These are phyloP conservation scores for Diaporthe ilicicola DNA, from an alignment of 2,329 filamentous ascomycete genomes.

Conservation along the genomic window DNA sequence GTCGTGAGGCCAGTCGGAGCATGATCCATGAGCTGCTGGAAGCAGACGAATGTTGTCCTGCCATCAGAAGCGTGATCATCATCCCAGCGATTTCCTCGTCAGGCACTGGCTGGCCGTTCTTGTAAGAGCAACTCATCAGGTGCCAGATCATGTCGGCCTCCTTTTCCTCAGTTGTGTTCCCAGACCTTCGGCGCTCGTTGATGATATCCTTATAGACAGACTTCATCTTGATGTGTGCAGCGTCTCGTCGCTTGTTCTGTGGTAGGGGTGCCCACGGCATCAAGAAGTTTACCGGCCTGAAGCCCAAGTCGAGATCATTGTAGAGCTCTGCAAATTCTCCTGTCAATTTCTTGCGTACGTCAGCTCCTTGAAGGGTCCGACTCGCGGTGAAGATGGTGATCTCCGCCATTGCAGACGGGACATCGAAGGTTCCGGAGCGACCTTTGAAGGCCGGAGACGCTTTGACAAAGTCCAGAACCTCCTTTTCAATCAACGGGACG, in stretches of 20 bases:
- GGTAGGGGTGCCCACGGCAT: slow-evolving; percentile 88
- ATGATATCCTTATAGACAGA: slow-evolving; percentile 87
- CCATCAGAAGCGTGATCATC: slow-evolving; percentile 95
- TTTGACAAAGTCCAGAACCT: slow-evolving; percentile 79
- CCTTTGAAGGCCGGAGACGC: slow-evolving; percentile 72
- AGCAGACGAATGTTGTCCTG: slow-evolving; percentile 88
- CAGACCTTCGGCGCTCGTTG: slow-evolving; percentile 68
- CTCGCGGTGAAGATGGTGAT: slow-evolving; percentile 92
- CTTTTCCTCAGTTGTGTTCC: slow-evolving; percentile 52
- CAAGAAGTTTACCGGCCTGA: slow-evolving; percentile 89
- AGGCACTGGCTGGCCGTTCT: slow-evolving; percentile 80
- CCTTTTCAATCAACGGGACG: slow-evolving; percentile 79
- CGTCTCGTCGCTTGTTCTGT: slow-evolving; percentile 85
- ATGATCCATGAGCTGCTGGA: slow-evolving; percentile 88
- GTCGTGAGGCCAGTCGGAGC: slow-evolving; percentile 79
- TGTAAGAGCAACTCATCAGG: slow-evolving; percentile 85
- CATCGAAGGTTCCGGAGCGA: slow-evolving; percentile 73
- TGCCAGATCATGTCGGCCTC: slow-evolving; percentile 86
- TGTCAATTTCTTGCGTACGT: slow-evolving; percentile 83
- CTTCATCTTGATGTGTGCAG: slow-evolving; percentile 68
- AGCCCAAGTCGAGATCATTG: slow-evolving; percentile 90
- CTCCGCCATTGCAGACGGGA: slow-evolving; percentile 80
- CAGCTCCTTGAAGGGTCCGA: slow-evolving; percentile 83
- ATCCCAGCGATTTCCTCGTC: slow-evolving; percentile 89
- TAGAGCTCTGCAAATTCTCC: slow-evolving; percentile 79